Percentiles rank a stretch among this genome's conserved stretches.
Evolutionary conservation across 148 eudicot species (phyloP).

Genomic region (Arctostaphylos glauca): DNA sequence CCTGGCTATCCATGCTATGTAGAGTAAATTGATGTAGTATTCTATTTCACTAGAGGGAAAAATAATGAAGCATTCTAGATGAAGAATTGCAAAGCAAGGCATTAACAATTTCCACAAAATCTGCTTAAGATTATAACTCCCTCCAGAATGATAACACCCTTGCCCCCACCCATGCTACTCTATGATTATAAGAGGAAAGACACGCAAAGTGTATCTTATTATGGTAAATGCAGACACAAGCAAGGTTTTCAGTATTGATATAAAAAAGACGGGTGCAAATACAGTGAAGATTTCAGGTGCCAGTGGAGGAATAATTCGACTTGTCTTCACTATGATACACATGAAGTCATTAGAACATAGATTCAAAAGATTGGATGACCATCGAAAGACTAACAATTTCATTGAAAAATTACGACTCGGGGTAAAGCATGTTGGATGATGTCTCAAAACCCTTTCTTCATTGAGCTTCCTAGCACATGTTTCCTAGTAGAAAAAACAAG

Average conservation of each 20-base stretch:
- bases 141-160: background rate
- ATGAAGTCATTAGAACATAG: background rate
- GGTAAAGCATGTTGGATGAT: background rate
- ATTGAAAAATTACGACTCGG: background rate
- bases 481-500: conserved; percentile 6
- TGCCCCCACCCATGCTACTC: background rate
- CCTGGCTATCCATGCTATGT: background rate
- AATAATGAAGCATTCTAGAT: background rate
- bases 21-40: background rate
- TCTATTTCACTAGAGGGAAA: background rate
- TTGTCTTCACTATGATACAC: background rate
- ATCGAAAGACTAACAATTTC: background rate
- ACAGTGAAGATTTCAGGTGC: background rate
- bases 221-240: background rate
- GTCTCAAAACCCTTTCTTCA: background rate
- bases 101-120: background rate
- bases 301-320: background rate
- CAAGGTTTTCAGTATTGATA: background rate
- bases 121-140: background rate
- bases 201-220: background rate
- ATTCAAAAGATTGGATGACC: background rate
- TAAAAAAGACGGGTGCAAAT: background rate
- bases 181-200: background rate
- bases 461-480: background rate
- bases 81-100: background rate